phyloP scores from a whole-genome alignment of 257 asterid species.

The Petunia secreta region DNA sequence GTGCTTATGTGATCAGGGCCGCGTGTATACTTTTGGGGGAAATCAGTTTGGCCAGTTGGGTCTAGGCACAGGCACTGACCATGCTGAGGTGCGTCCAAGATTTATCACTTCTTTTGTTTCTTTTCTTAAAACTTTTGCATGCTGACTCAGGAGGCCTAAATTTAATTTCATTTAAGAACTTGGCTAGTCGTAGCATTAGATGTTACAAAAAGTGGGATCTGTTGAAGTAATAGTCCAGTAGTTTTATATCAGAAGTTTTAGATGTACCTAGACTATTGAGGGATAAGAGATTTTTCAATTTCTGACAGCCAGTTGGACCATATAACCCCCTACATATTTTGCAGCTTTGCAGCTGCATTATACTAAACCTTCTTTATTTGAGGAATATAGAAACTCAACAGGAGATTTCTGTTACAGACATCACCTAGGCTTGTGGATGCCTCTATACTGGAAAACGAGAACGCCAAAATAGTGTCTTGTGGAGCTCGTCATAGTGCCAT shows the following conservation, averaged over 20 bases:
- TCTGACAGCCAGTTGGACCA: conserved; percentile 12
- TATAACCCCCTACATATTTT: neutral
- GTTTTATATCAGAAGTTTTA: neutral
- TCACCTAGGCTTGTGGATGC: conserved; percentile 65
- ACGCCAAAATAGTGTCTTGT: conserved; percentile 55
- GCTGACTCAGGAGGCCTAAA: neutral
- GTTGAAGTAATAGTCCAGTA: neutral
- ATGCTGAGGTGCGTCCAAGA: conserved; percentile 56
- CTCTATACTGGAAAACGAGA: conserved; percentile 52
- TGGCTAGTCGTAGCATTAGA: neutral
- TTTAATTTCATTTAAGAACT: neutral
- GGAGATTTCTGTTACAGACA: conserved; percentile 42
- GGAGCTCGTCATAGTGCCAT: conserved; percentile 84
- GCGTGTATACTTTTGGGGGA: conserved; percentile 70
- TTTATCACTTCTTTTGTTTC: neutral
- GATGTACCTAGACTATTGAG: neutral
- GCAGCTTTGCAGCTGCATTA: conserved; percentile 22
- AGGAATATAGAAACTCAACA: conserved; percentile 21
- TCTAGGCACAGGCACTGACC: conserved; percentile 60
- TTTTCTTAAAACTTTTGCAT: neutral
- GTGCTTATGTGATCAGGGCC: conserved; percentile 56
- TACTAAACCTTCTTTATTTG: conserved; percentile 19
- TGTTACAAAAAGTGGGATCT: conserved; percentile 6
- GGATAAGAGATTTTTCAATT: conserved; percentile 13
- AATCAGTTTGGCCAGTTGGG: conserved; percentile 88